Percentiles rank a stretch among this genome's conserved stretches.
Conservation (phyloP, 257 asterid species). For the Nicotiana knightiana region DNA sequence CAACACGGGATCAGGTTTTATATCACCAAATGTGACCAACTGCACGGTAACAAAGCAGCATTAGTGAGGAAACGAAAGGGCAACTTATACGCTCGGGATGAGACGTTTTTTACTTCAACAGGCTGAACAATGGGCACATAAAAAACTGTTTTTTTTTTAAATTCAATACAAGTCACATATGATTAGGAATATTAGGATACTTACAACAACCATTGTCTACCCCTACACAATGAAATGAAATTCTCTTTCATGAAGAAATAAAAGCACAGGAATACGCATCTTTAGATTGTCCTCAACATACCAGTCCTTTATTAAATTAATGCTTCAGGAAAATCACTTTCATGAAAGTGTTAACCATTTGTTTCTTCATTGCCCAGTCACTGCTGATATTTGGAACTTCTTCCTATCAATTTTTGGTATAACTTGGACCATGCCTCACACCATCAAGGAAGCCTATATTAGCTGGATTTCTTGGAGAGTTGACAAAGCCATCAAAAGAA, state of each 20-base stretch:
- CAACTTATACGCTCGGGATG: neutral
- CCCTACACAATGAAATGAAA: neutral
- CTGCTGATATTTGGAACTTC: too few species aligned
- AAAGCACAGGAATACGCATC: neutral
- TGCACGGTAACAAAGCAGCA: conserved; percentile 19
- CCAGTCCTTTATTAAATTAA: neutral
- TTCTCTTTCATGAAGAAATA: neutral
- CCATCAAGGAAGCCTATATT: too few species aligned
- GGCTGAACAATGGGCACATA: neutral
- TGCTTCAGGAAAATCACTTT: neutral
- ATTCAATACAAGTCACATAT: neutral
- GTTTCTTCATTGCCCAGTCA: too few species aligned
- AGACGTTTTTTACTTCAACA: neutral
- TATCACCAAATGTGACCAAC: conserved; percentile 66
- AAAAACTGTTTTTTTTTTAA: neutral
- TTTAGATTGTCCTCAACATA: neutral
- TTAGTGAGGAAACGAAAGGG: neutral
- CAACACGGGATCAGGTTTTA: conserved; percentile 78
- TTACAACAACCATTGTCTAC: neutral
- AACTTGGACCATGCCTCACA: too few species aligned
- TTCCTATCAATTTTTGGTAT: too few species aligned
- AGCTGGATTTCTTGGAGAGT: too few species aligned
- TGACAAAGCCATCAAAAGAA: too few species aligned
- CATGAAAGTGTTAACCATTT: neutral
- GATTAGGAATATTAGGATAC: neutral